phyloP scores from a whole-genome alignment of 2,329 filamentous ascomycete species.

The Chaetomiaceae sp. region DNA sequence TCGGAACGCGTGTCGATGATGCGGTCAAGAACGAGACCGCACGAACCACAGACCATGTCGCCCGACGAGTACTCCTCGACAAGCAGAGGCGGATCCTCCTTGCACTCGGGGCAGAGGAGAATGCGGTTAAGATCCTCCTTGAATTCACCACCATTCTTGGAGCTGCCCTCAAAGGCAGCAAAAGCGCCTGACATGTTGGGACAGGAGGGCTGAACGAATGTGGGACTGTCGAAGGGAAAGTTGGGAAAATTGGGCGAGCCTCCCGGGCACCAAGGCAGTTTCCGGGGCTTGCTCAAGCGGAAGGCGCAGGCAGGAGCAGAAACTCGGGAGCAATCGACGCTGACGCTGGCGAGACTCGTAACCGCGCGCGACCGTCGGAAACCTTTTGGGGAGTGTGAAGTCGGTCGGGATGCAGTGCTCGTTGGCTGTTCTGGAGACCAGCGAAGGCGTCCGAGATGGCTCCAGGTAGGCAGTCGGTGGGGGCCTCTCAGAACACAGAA shows the following conservation, averaged over 20 bases:
- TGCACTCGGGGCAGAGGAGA: constrained; percentile 85
- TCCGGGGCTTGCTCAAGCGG: neutral
- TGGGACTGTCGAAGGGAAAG: neutral
- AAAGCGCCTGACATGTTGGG: constrained; percentile 43
- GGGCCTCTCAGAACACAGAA: constrained; percentile 35
- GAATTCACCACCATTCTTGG: constrained; percentile 41
- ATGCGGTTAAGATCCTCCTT: constrained; percentile 77
- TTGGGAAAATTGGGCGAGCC: neutral
- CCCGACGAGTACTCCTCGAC: constrained; percentile 89
- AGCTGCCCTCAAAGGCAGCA: constrained; percentile 25
- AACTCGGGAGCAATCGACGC: no score
- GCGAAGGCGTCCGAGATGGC: constrained; percentile 55
- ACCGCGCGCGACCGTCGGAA: no score
- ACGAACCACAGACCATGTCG: constrained; percentile 89
- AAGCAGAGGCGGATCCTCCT: constrained; percentile 84
- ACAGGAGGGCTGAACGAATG: neutral
- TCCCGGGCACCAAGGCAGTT: neutral
- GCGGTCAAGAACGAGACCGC: constrained; percentile 84
- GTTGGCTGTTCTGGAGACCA: constrained; percentile 44
- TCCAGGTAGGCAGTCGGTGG: constrained; percentile 28
- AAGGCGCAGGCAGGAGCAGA: no score
- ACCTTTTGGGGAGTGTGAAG: neutral
- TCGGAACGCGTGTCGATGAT: constrained; percentile 95
- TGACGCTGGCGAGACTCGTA: no score
- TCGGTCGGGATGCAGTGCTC: neutral